These are phyloP conservation scores for Porogramme epimiltina DNA, from an alignment of 1,284 basidiomycete species.

Conservation along the genomic window DNA sequence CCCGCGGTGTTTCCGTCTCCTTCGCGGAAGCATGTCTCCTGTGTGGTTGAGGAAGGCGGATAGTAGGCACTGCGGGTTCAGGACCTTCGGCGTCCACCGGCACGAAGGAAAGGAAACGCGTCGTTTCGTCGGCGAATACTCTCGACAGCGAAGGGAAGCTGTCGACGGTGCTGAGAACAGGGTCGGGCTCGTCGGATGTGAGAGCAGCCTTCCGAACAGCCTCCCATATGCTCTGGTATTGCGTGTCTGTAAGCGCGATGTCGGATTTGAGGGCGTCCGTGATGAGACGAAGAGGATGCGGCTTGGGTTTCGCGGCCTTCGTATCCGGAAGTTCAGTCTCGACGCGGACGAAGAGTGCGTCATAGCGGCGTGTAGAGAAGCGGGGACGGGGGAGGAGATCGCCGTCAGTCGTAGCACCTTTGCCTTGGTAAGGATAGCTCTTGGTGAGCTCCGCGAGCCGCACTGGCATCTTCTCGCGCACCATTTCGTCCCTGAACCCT, in stretches of 20 bases:
- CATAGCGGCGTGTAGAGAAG: slow-evolving; percentile 63
- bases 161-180: slow-evolving; percentile 15
- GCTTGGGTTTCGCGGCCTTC: slow-evolving; percentile 40
- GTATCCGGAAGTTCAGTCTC: slow-evolving; percentile 49
- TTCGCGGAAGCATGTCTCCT: slow-evolving; percentile 30
- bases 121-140: slow-evolving; percentile 68
- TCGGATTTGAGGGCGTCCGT: slow-evolving; percentile 59
- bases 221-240: slow-evolving; percentile 53
- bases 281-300: slow-evolving; percentile 59
- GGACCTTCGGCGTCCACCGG: slow-evolving; percentile 29
- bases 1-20: slow-evolving; percentile 15
- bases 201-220: slow-evolving; percentile 47
- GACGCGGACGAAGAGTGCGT: slow-evolving; percentile 66
- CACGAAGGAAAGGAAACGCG: slow-evolving; percentile 54
- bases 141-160: slow-evolving; percentile 29
- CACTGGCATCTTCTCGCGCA: slow-evolving; percentile 57
- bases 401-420: slow-evolving; percentile 34
- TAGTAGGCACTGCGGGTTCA: slow-evolving; percentile 15
- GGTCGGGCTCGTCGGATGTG: slow-evolving; percentile 23
- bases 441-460: slow-evolving; percentile 70
- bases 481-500: slow-evolving; percentile 56
- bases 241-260: slow-evolving; percentile 34
- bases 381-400: slow-evolving; percentile 54
- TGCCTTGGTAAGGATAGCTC: slow-evolving; percentile 61
- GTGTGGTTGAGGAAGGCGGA: slow-evolving; percentile 18